Percentiles rank a stretch among this genome's conserved stretches.
Evolutionary conservation across 2,329 filamentous ascomycete genomes (phyloP).

Genomic region (Dactylellina parvicollis): DNA sequence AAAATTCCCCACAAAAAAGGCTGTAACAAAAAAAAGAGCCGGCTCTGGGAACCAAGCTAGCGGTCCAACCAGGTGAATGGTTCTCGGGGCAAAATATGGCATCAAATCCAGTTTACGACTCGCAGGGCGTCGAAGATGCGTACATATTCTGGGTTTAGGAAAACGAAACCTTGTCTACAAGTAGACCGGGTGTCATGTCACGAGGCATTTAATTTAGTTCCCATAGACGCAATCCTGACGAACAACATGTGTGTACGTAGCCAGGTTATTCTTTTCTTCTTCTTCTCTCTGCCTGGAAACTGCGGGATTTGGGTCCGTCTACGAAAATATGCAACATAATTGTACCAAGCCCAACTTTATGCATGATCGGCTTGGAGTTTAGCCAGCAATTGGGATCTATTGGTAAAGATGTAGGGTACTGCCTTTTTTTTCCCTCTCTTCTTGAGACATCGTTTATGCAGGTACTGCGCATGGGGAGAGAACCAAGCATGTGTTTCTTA

Average conservation of each 20-base stretch:
- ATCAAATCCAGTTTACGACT: background rate
- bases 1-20: constrained; percentile 38
- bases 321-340: too few relatives aligned
- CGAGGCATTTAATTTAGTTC: constrained; percentile 40
- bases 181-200: constrained; percentile 24
- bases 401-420: too few relatives aligned
- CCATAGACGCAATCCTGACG: background rate
- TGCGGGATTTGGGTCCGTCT: constrained; percentile 54
- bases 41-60: constrained; percentile 19
- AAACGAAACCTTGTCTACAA: constrained; percentile 20
- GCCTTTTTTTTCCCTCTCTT: constrained; percentile 30
- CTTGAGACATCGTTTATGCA: constrained; percentile 54
- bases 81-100: constrained; percentile 25
- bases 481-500: constrained; percentile 7
- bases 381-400: constrained; percentile 28
- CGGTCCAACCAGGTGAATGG: constrained; percentile 41
- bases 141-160: background rate
- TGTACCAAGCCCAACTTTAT: constrained; percentile 1
- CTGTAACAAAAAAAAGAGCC: background rate
- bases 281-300: constrained; percentile 28
- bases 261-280: background rate
- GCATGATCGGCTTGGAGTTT: constrained; percentile 18
- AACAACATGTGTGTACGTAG: too few relatives aligned
- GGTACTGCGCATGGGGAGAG: constrained; percentile 34
- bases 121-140: background rate